Evolutionary conservation across 139 green algal species (phyloP).

Genomic region (Chlorella ohadii): DNA sequence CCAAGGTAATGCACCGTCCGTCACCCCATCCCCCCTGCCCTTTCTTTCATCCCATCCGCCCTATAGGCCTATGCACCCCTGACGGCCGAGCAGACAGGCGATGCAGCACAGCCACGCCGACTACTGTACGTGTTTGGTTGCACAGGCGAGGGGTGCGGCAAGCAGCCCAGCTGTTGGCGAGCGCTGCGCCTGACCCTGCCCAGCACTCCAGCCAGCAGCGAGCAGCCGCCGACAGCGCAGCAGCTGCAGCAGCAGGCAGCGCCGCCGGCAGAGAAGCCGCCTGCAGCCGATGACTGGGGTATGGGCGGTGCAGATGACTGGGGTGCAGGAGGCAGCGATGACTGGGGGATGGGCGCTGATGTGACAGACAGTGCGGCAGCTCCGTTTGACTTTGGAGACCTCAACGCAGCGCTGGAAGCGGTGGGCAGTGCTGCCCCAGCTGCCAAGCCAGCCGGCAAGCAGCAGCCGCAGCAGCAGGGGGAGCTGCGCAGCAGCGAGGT

Average conservation of each 20-base stretch:
- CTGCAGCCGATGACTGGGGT: not conserved
- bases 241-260: not conserved
- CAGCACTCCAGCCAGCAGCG: not conserved
- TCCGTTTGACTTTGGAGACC: conserved; percentile 62
- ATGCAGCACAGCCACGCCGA: not conserved
- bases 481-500: not conserved
- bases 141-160: conserved; percentile 49
- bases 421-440: not conserved
- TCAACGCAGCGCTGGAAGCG: conserved; percentile 57
- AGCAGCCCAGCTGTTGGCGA: conserved; percentile 50
- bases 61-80: conserved; percentile 57
- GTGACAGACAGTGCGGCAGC: not conserved
- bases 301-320: not conserved
- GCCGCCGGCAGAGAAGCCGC: not conserved
- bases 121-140: conserved; percentile 61
- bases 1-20: too few relatives aligned
- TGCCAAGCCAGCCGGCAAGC: not conserved
- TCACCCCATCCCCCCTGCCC: too few relatives aligned
- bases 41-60: not conserved
- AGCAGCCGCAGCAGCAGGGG: not conserved
- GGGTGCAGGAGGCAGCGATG: not conserved
- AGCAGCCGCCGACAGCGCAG: not conserved
- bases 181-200: conserved; percentile 39
- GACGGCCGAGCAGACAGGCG: not conserved
- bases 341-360: conserved; percentile 11